phyloP scores from a whole-genome alignment of 2,329 filamentous ascomycete genomes.

The Chaetothyriales sp. region DNA sequence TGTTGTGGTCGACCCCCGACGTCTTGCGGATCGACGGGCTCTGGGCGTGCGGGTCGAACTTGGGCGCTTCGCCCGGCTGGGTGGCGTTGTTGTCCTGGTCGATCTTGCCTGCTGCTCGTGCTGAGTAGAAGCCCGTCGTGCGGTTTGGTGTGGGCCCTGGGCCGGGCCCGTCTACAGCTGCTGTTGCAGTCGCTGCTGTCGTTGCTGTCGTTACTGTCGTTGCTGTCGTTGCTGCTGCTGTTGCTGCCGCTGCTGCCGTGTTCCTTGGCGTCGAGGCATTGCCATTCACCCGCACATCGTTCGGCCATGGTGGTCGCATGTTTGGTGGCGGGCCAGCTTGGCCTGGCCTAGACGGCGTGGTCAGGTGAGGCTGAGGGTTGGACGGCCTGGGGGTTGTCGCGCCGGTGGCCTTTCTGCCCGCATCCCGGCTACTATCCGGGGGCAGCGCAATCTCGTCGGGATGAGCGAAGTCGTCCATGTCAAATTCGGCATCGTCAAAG shows the following conservation, averaged over 20 bases:
- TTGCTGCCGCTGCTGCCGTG: not conserved
- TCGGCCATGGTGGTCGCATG: not conserved
- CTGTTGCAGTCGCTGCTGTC: no score
- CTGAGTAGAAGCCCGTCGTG: conserved; percentile 55
- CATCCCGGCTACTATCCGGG: conserved; percentile 15
- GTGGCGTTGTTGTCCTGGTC: conserved; percentile 37
- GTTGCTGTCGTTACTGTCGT: not conserved
- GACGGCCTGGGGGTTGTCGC: not conserved
- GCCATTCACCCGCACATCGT: not conserved
- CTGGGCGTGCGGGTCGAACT: conserved; percentile 61
- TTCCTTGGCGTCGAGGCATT: not conserved
- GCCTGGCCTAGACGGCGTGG: not conserved
- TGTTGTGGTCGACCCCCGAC: conserved; percentile 68
- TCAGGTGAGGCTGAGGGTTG: not conserved
- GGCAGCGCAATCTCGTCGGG: conserved; percentile 61
- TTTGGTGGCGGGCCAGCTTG: not conserved
- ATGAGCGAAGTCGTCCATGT: conserved; percentile 53
- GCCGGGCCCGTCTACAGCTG: not conserved
- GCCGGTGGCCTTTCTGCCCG: conserved; percentile 12
- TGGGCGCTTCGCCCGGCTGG: conserved; percentile 31
- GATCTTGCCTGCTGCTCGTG: conserved; percentile 47
- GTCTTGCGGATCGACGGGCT: conserved; percentile 82
- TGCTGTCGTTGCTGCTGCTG: not conserved
- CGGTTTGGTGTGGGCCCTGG: conserved; percentile 20
- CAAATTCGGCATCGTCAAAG: conserved; percentile 66